Percentiles rank a stretch among this genome's conserved stretches.
These are phyloP conservation scores for Forsythia viridissima DNA, from an alignment of 257 asterid species.

Conservation along the genomic window DNA sequence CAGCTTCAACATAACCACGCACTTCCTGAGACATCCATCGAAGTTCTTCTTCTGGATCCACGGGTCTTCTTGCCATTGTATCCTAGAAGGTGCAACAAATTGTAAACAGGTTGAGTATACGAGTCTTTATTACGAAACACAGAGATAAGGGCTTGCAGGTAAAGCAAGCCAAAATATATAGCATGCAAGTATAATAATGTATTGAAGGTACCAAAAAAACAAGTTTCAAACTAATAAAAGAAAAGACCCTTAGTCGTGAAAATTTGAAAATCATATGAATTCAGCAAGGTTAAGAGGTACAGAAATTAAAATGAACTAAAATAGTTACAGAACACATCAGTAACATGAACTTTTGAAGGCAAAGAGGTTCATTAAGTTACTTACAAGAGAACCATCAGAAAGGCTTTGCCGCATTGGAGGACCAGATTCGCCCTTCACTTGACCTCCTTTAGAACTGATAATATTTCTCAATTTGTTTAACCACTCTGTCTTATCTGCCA, in stretches of 20 bases:
- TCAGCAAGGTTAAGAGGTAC: no score
- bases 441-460: constrained; percentile 86
- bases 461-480: constrained; percentile 65
- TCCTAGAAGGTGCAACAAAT: constrained; percentile 41
- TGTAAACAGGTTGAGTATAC: no score
- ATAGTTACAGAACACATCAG: constrained; percentile 8
- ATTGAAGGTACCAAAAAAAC: no score
- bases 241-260: no score
- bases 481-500: constrained; percentile 77
- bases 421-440: constrained; percentile 74
- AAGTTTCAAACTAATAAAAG: no score
- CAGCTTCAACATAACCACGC: constrained; percentile 97
- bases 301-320: neutral
- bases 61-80: constrained; percentile 84
- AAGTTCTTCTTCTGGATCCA: constrained; percentile 93
- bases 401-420: constrained; percentile 72
- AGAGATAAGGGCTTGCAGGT: constrained; percentile 6
- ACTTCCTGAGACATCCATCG: constrained; percentile 99
- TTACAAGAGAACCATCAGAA: constrained; percentile 93
- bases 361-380: constrained; percentile 23
- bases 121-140: constrained; percentile 1
- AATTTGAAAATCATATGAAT: no score
- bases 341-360: neutral
- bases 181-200: neutral
- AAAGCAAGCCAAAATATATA: constrained; percentile 11